Conservation (phyloP, 441 rosid species). For the Mallotus repandus region DNA sequence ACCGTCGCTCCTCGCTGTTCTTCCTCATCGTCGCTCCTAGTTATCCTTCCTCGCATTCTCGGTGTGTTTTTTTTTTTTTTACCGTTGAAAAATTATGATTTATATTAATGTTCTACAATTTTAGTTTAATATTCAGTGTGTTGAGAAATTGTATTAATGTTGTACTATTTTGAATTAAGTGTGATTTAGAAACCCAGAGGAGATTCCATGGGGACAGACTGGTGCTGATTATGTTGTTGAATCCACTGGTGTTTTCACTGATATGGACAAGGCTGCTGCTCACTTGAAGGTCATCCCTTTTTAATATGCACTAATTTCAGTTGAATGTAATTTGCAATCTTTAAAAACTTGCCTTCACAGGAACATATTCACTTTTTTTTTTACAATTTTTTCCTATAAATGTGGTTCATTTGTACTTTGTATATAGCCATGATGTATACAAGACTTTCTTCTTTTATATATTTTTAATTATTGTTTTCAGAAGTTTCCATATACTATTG, state of each 20-base stretch:
- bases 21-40: too few relatives aligned
- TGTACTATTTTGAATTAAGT: too few relatives aligned
- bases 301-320: too few relatives aligned
- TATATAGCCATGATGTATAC: not conserved
- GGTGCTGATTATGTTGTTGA: slow-evolving; percentile 86
- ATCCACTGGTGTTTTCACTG: slow-evolving; percentile 93
- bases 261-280: slow-evolving; percentile 94
- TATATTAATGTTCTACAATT: too few relatives aligned
- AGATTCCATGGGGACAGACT: slow-evolving; percentile 86
- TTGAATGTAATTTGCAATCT: not conserved
- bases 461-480: not conserved
- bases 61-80: too few relatives aligned
- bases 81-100: too few relatives aligned
- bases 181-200: slow-evolving; percentile 77
- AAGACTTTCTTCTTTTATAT: not conserved
- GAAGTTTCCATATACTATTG: slow-evolving; percentile 10
- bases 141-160: too few relatives aligned
- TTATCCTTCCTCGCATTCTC: too few relatives aligned
- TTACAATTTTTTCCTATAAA: not conserved
- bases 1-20: too few relatives aligned
- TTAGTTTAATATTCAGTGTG: too few relatives aligned
- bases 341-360: slow-evolving; percentile 23
- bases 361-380: not conserved
- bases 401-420: not conserved
- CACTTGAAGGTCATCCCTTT: slow-evolving; percentile 99